These are phyloP conservation scores for Dothistroma pini DNA, from an alignment of 2,329 filamentous ascomycete genomes.

Conservation along the genomic window DNA sequence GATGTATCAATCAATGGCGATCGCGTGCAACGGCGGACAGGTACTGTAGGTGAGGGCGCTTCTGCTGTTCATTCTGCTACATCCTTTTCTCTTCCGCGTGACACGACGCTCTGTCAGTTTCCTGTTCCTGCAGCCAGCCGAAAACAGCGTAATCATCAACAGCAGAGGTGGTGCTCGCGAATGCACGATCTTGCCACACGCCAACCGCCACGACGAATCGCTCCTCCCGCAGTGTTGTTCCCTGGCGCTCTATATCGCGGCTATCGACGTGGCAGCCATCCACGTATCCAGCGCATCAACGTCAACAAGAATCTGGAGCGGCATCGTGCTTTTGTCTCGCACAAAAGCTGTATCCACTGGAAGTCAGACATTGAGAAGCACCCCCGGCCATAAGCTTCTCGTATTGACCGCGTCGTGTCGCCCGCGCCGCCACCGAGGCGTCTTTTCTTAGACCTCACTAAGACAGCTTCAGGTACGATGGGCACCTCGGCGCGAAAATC, in stretches of 20 bases:
- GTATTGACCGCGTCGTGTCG: neutral
- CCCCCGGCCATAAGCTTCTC: conserved; percentile 1
- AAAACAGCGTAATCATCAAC: neutral
- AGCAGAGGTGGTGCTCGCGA: neutral
- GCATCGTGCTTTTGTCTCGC: neutral
- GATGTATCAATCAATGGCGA: neutral
- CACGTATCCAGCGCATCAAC: neutral
- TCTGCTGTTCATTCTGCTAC: neutral
- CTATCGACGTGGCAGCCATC: neutral
- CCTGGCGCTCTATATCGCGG: neutral
- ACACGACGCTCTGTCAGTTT: neutral
- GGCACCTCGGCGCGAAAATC: conserved; percentile 6
- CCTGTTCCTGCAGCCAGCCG: neutral
- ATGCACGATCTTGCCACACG: neutral
- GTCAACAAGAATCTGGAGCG: neutral
- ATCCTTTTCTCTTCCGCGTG: neutral
- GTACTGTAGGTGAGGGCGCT: neutral
- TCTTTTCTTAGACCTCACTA: conserved; percentile 2
- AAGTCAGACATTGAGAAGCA: neutral
- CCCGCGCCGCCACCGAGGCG: neutral
- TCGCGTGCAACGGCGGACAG: neutral
- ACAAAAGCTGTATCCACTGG: neutral
- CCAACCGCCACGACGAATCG: neutral
- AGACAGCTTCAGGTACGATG: conserved; percentile 4
- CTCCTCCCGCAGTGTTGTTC: neutral